Evolutionary conservation across 225 moss, liverwort and hornwort species (phyloP).

Genomic region (Marchantia paleacea): DNA sequence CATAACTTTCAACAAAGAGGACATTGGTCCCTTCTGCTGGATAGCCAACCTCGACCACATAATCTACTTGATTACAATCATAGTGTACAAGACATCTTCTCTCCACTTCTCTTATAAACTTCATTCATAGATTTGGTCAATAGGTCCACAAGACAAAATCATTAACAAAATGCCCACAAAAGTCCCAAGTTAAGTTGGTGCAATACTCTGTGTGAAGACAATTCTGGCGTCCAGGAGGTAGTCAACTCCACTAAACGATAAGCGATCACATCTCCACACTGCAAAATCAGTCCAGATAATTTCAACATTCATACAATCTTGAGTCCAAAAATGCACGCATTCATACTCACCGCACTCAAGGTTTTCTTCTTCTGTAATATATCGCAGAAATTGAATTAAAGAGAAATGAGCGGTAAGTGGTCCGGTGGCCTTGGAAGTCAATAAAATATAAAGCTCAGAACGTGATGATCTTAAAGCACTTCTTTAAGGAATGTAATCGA

Average conservation of each 20-base stretch:
- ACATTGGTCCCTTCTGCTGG: too few relatives aligned
- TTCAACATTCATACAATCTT: neutral
- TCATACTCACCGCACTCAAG: neutral
- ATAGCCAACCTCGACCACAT: too few relatives aligned
- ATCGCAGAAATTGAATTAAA: too few relatives aligned
- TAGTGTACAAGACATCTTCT: neutral
- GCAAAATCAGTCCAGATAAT: conserved; percentile 16
- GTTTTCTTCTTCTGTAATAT: neutral
- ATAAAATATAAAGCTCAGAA: neutral
- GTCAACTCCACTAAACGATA: conserved; percentile 91
- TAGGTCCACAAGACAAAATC: neutral
- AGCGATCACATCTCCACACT: conserved; percentile 80
- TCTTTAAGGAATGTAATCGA: neutral
- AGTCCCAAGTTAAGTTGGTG: neutral
- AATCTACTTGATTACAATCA: too few relatives aligned
- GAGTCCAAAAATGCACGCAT: neutral
- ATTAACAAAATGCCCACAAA: neutral
- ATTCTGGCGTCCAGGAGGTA: conserved; percentile 86
- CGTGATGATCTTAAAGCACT: neutral
- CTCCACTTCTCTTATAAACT: neutral
- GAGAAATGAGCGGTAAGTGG: neutral
- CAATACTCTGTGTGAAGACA: conserved; percentile 71
- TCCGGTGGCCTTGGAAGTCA: neutral
- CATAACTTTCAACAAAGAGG: too few relatives aligned
- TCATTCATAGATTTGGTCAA: neutral